Base-by-base conservation (phyloP, 768 basidiomycete species). In the Pulveroboletus sp. region DNA sequence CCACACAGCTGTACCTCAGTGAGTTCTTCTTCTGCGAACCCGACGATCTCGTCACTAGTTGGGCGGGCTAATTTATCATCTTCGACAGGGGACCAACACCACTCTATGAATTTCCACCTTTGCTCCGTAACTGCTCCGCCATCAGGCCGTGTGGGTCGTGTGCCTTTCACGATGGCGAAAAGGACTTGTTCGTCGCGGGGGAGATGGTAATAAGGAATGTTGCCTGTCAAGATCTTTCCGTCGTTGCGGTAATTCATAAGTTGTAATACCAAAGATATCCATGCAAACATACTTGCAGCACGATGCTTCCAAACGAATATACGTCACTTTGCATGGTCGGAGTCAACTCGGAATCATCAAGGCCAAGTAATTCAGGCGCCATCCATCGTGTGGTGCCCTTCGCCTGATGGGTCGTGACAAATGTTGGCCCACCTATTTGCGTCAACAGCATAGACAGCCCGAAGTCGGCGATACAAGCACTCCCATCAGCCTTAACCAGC, bases 261-360 rank as follows among this genome's bases (percentile, higher is more conserved):
- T 20, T 2, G 9, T 14, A 7, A 33, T 20, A 2, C 25, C 21
- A n/a, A 10, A 3, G 19, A 11, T 11, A 21, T 33, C 27, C n/a
- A n/a, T n/a, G n/a, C n/a, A n/a, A n/a, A 39, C 52, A 29, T 12
- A 53, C 53, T 43, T 52, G 51, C 12, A 55, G 41, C 50, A 47
- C 47, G 29, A 55, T 29, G 21, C 50, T 43, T 32, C 50, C 42
- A 23, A 53, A 47, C 3, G 50, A 52, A n/a, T 52, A 53, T 6
- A 42, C 31, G 19, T 55, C 43, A 6, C 51, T 48, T 34, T 21
- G 34, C 19, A 11, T 2, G 27, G 27, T 29, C 12, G 27, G n/a
- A n/a, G 12, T 34, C 6, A 16, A 3, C 33, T 34, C n/a, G n/a
- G 33, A 34, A 34, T 34, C 33, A 16, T 34, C 33, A 5, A n/a